Evolutionary conservation across 1,284 basidiomycete species (phyloP).

Genomic region (Cutaneotrichosporon daszewskae): DNA sequence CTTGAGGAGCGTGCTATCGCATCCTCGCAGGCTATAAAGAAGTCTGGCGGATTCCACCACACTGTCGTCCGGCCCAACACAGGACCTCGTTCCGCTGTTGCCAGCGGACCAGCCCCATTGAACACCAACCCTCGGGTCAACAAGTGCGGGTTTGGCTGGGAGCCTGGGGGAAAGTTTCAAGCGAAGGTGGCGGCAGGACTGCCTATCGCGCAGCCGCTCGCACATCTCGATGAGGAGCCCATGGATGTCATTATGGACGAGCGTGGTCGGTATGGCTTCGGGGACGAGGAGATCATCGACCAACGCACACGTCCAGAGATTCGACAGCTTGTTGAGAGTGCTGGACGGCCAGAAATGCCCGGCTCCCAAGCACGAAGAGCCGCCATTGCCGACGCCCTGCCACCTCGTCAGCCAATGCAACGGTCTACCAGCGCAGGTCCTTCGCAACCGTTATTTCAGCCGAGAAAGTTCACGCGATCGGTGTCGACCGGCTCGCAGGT

Average conservation of each 20-base stretch:
- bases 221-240: conserved; percentile 15
- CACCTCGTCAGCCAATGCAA: conserved; percentile 7
- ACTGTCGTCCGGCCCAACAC: conserved; percentile 22
- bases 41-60: conserved; percentile 26
- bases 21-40: conserved; percentile 15
- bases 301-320: conserved; percentile 19
- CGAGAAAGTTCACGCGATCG: conserved; percentile 24
- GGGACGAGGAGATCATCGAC: conserved; percentile 24
- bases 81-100: conserved; percentile 6
- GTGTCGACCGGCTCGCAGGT: conserved; percentile 27
- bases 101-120: conserved; percentile 23
- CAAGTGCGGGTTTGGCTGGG: conserved; percentile 35
- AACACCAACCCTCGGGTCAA: conserved; percentile 33
- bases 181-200: background rate
- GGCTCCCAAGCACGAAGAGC: conserved; percentile 13
- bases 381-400: conserved; percentile 8
- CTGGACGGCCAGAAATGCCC: conserved; percentile 2
- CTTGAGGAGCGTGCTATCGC: conserved; percentile 29
- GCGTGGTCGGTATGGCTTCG: conserved; percentile 27
- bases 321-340: conserved; percentile 8
- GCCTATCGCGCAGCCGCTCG: background rate
- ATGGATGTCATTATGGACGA: conserved; percentile 27
- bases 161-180: conserved; percentile 28
- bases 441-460: background rate
- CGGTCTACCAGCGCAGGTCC: conserved; percentile 7